A percentile compares a stretch with the other conserved stretches of the same genome.
phyloP scores from a whole-genome alignment of 2,329 filamentous ascomycete genomes.

The Magnaporthales sp. region DNA sequence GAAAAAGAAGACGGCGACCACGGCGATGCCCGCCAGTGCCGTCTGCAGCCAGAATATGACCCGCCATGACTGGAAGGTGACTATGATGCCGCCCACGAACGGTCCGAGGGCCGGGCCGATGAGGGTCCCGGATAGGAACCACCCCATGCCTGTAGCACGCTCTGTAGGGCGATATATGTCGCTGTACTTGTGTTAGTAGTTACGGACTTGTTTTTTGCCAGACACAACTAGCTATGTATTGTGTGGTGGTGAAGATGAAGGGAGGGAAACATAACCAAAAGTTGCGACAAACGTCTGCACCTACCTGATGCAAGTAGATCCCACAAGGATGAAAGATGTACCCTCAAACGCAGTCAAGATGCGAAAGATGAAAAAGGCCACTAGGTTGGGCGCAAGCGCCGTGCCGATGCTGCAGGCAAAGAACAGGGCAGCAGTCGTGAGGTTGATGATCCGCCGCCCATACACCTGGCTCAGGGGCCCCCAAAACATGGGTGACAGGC shows the following conservation, averaged over 20 bases:
- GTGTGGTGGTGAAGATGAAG: neutral
- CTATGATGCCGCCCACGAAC: constrained; percentile 60
- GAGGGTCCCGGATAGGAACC: constrained; percentile 58
- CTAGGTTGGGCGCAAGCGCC: constrained; percentile 56
- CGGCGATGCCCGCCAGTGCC: constrained; percentile 47
- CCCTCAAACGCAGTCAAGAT: constrained; percentile 63
- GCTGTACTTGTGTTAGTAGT: constrained; percentile 11
- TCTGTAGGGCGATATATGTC: constrained; percentile 52
- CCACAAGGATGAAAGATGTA: constrained; percentile 59
- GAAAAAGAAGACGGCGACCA: constrained; percentile 47
- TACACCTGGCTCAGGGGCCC: constrained; percentile 55
- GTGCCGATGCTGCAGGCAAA: constrained; percentile 57
- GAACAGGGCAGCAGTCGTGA: constrained; percentile 49
- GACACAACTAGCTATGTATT: neutral
- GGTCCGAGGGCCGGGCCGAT: constrained; percentile 56
- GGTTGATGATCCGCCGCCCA: constrained; percentile 41
- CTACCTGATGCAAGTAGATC: constrained; percentile 51
- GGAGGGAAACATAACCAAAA: neutral
- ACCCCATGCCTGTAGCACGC: constrained; percentile 56
- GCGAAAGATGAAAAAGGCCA: constrained; percentile 59
- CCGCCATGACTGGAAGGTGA: constrained; percentile 58
- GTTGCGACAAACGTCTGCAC: neutral
- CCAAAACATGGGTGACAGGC: constrained; percentile 55
- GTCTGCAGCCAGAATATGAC: constrained; percentile 65
- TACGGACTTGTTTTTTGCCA: neutral